These are phyloP conservation scores for Lavandula angustifolia DNA, from an alignment of 257 asterid species.

Conservation along the genomic window DNA sequence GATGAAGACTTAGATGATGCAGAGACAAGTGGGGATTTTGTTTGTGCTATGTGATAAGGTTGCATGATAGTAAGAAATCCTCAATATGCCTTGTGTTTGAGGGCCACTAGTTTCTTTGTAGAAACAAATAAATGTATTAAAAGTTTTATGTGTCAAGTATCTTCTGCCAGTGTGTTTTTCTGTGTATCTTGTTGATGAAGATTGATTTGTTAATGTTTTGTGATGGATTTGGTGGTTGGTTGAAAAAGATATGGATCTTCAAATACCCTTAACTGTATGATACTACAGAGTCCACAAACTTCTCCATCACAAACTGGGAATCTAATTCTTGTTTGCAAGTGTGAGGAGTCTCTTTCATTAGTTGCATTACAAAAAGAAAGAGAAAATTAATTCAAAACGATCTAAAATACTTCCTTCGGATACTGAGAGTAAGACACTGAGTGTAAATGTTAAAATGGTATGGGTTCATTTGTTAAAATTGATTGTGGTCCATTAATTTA, in stretches of 20 bases:
- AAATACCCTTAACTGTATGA: constrained; percentile 13
- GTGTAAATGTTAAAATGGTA: too few species aligned
- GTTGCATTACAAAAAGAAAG: background rate
- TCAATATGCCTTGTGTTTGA: background rate
- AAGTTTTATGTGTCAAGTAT: too few species aligned
- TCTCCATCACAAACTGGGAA: constrained; percentile 12
- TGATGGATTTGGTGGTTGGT: constrained; percentile 23
- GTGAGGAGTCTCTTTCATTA: constrained; percentile 13
- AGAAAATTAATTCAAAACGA: too few species aligned
- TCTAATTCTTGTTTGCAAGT: background rate
- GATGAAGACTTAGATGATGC: constrained; percentile 67
- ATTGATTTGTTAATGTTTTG: background rate
- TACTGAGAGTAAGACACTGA: too few species aligned
- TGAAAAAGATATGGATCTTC: constrained; percentile 12
- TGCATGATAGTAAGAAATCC: background rate
- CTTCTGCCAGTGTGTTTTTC: background rate
- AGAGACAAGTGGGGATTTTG: constrained; percentile 80
- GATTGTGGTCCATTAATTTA: too few species aligned
- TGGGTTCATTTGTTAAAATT: too few species aligned
- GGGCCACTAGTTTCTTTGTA: constrained; percentile 11
- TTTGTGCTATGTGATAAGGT: constrained; percentile 52
- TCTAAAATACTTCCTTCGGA: too few species aligned
- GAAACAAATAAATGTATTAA: background rate
- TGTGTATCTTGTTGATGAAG: background rate
- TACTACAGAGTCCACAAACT: constrained; percentile 24